phyloP scores from a whole-genome alignment of 352 stramenopile genomes.

The Phytophthora palmivora region DNA sequence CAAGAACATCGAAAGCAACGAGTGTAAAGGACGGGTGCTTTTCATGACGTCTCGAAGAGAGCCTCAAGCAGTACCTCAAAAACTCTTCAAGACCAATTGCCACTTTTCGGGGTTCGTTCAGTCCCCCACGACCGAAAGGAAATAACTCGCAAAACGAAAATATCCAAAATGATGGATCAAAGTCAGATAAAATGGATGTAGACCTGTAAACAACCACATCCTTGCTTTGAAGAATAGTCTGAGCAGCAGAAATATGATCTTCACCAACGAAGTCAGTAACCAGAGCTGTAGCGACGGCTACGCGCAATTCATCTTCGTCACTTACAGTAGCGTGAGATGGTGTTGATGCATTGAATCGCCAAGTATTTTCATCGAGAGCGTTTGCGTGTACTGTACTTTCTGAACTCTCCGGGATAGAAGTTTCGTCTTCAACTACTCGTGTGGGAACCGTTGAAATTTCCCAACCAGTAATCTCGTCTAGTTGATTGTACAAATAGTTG shows the following conservation, averaged over 20 bases:
- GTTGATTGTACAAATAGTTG: constrained; percentile 3
- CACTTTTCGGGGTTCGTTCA: constrained; percentile 16
- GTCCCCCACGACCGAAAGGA: constrained; percentile 28
- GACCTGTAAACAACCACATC: constrained; percentile 21
- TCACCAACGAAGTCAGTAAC: not conserved
- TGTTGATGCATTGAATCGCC: not conserved
- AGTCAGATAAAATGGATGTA: constrained; percentile 25
- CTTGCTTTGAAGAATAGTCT: not conserved
- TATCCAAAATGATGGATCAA: constrained; percentile 28
- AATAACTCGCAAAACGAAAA: constrained; percentile 9
- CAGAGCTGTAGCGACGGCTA: not conserved
- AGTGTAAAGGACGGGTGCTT: constrained; percentile 2
- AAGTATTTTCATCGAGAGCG: not conserved
- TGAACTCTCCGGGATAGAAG: not conserved
- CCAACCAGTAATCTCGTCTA: not conserved
- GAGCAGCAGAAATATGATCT: not conserved
- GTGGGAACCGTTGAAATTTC: not conserved
- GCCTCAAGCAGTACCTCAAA: constrained; percentile 8
- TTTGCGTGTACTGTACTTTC: not conserved
- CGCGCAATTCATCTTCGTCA: not conserved
- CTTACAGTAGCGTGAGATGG: not conserved
- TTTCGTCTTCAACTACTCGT: not conserved
- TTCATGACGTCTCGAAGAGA: not conserved
- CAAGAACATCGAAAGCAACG: constrained; percentile 16
- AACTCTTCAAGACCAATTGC: constrained; percentile 9